These are phyloP conservation scores for Bipolaris sorokiniana DNA, from an alignment of 2,329 filamentous ascomycete species.

Conservation along the genomic window DNA sequence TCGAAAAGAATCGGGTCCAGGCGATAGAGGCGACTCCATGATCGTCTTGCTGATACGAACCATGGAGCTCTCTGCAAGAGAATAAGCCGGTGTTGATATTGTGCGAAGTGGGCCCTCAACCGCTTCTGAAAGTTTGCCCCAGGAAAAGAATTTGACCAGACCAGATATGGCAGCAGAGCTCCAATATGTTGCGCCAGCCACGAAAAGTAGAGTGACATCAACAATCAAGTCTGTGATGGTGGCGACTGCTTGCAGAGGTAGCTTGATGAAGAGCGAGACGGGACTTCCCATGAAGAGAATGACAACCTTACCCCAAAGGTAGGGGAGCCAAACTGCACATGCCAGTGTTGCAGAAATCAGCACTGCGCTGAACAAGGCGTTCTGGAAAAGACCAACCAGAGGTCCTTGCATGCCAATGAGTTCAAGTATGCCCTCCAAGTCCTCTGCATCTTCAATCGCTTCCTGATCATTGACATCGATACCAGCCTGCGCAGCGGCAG, in stretches of 20 bases:
- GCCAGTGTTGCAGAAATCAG: constrained; percentile 85
- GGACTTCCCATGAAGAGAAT: constrained; percentile 82
- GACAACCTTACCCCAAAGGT: constrained; percentile 85
- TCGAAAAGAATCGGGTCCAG: constrained; percentile 43
- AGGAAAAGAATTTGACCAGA: constrained; percentile 27
- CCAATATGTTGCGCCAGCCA: constrained; percentile 60
- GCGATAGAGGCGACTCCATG: constrained; percentile 33
- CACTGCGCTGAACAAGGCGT: constrained; percentile 91
- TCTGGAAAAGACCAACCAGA: constrained; percentile 86
- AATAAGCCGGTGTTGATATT: constrained; percentile 39
- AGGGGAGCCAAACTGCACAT: constrained; percentile 86
- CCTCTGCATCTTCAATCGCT: constrained; percentile 82
- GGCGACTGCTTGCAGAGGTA: constrained; percentile 75
- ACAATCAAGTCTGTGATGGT: constrained; percentile 78
- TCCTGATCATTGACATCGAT: constrained; percentile 73
- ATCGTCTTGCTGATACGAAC: constrained; percentile 44
- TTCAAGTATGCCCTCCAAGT: constrained; percentile 95
- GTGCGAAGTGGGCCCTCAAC: constrained; percentile 27
- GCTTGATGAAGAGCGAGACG: constrained; percentile 66
- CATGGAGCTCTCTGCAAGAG: constrained; percentile 45
- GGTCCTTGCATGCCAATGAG: constrained; percentile 96
- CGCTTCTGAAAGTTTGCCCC: constrained; percentile 25
- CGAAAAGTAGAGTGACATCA: constrained; percentile 71
- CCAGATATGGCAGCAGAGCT: constrained; percentile 37
- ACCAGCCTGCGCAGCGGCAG: constrained; percentile 69